Evolutionary conservation across 768 basidiomycete genomes (phyloP), one percentile per base, ranked within the genome.

Genomic region (Lentinula detonsa): DNA sequence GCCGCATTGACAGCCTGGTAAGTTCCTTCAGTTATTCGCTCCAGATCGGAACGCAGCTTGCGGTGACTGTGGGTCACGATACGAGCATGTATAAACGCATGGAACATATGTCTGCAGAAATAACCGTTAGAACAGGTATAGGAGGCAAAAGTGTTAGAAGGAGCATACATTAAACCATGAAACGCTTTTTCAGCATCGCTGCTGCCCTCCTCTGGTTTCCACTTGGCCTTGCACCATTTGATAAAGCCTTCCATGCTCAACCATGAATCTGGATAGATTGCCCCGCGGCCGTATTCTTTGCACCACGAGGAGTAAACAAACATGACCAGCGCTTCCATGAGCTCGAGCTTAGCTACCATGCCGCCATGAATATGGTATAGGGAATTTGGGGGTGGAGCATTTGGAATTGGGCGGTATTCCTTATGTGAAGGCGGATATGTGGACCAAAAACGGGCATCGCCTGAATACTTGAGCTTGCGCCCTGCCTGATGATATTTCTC

Each of bases 231-330:
- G 66, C 86, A 89, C 84, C 86, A 88, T 21, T 73, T 73, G n/a
- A 91, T 75, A 65, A 88, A 90, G 2, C 81, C 84, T 63, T 84
- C 80, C 65, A 87, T 86, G 10, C 86, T 89, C 11, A 74, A 69
- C 90, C 90, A 91, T 16, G 84, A 85, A 55, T 82, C 81, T 46
- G 75, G 76, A 67, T 77, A 78, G 71, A 88, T 90, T 6, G 72
- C 66, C 61, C 79, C 78, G 61, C 78, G 77, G 65, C 76, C 71
- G 67, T 85, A 84, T 63, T 91, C 90, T 67, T 81, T 86, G 72
- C 83, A 85, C 92, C 91, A 95, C 65, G 91, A 79, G 4, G 89
- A 82, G 69, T 91, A 95, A 4, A 88, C 84, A 74, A 93, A 94
- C 73, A 88, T 89, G 46, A 93, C 76, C 60, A 93, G 81, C 46